Evolutionary conservation across 495 filamentous ascomycete species (phyloP), one percentile per base, ranked within the genome.

Genomic region (Mycothermus thermophilus): DNA sequence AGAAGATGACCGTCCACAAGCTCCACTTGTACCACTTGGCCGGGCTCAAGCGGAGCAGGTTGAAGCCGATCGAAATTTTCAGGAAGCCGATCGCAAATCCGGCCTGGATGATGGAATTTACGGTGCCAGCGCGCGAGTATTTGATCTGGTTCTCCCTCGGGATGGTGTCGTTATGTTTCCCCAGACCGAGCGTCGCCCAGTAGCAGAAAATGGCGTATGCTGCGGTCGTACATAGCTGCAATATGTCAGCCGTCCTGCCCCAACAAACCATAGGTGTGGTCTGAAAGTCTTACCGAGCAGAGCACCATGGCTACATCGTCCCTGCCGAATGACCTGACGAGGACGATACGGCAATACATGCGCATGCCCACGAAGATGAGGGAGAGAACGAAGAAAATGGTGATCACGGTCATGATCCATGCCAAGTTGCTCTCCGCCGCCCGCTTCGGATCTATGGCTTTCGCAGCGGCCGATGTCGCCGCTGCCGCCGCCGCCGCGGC

Each of bases 11-110:
- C 28, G 27, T 42, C 32, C 36, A 41, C 30, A 50, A 38, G 16
- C 23, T 25, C 38, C 24, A 46, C 2, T 11, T 30, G 29, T 37
- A 56, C 41, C 32, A 35, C 19, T 14, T 38, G 16, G 17, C 28
- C 3, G 31, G 16, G 9, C 27, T 41, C 1, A 50, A 37, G n/a
- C 47, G 30, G 2, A 47, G 22, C 10, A 50, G 34, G n/a, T 39
- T 41, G 30, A 50, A 30, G 16, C 46, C 53, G 19, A 63, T 53
- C 2, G 62, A 61, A 27, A 63, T 42, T 43, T 66, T 65, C 27
- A 62, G 47, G 12, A 62, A 40, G 14, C 49, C 47, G 18, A 63
- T 49, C 0, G 50, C 53, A 32, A 41, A 48, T 14, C 9, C 51
- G 24, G 30, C 54, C 27, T 31, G 54, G 21, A 59, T 52, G 13